Base-by-base conservation (phyloP, 2,329 filamentous ascomycete genomes). In the Aspergillus puulaauensis region DNA sequence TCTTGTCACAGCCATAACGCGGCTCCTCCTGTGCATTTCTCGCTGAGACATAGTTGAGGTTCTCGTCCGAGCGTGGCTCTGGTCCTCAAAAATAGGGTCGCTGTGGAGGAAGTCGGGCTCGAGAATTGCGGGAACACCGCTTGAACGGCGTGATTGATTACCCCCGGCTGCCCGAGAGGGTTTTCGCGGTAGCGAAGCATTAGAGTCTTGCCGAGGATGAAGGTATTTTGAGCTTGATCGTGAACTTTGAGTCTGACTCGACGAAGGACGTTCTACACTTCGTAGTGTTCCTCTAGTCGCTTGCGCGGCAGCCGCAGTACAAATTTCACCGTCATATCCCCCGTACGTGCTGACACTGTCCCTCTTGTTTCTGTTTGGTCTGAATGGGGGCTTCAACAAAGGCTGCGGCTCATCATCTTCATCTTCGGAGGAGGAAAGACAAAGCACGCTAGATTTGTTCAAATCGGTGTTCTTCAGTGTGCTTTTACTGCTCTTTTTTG, bases 1-100 rank as follows among this genome's bases (percentile, higher is more conserved):
- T 54, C 79, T 72, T 0, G 81, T 83, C 24, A 83, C 81, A 14
- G 79, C 77, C 70, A 83, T 82, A 19, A 82, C 68, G 43, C 77
- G 75, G 58, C 78, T 79, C 59, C 77, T 72, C 51, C 75, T 68
- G 58, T 76, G 72, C 15, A 64, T 62, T 55, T 73, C 66, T 46
- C 67, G 68, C 31, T 64, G 66, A 2, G 70, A 58, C 19, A 56
- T 23, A 9, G 53, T 50, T 6, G 66, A 9, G 56, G n/a, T 50
- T 33, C 58, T 43, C 57, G 61, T 33, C 56, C 52, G 33, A 35
- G 40, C 35, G 33, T 54, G 57, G n/a, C 52, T 63, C 45, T 68
- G 66, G 23, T 57, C 9, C 27, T 31, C 66, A 54, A 65, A 64
- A 46, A 68, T 66, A 11, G 65, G 62, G 21, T 68, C 66, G 40